Conservation (phyloP, 169 alveolate species). For the Miamiensis avidus region DNA sequence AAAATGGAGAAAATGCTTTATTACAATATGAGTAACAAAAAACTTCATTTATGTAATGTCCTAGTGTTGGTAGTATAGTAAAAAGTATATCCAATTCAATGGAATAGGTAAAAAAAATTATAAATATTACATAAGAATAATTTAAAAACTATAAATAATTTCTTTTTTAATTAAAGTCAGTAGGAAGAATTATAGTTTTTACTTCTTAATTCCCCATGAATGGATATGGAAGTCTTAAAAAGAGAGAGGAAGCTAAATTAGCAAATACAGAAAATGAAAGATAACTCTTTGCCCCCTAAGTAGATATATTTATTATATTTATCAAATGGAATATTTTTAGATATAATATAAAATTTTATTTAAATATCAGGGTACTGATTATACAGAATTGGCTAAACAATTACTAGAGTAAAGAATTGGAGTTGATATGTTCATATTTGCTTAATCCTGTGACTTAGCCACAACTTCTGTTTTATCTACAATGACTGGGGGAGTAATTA, state of each 20-base stretch:
- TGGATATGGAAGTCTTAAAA: slow-evolving; percentile 63
- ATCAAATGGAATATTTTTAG: slow-evolving; percentile 13
- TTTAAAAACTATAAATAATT: no score
- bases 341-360: no score
- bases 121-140: no score
- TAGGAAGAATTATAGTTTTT: slow-evolving; percentile 77
- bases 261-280: slow-evolving; percentile 68
- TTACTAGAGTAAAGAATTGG: slow-evolving; percentile 48
- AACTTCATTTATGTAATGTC: slow-evolving; percentile 12
- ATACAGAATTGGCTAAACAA: slow-evolving; percentile 26
- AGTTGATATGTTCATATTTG: slow-evolving; percentile 63
- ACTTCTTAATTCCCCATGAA: slow-evolving; percentile 51
- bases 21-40: slow-evolving; percentile 13
- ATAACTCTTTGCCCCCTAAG: slow-evolving; percentile 46
- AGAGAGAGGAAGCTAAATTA: slow-evolving; percentile 54
- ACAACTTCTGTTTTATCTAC: slow-evolving; percentile 55
- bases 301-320: slow-evolving; percentile 27
- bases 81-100: slow-evolving; percentile 33
- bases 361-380: slow-evolving; percentile 8
- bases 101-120: background rate
- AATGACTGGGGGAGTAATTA: slow-evolving; percentile 57
- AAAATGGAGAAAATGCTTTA: slow-evolving; percentile 40
- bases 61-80: slow-evolving; percentile 58
- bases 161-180: slow-evolving; percentile 21
- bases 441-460: slow-evolving; percentile 59